These are phyloP conservation scores for Ophiocordyceps camponoti-saundersi DNA, from an alignment of 2,329 filamentous ascomycete genomes.

Conservation along the genomic window DNA sequence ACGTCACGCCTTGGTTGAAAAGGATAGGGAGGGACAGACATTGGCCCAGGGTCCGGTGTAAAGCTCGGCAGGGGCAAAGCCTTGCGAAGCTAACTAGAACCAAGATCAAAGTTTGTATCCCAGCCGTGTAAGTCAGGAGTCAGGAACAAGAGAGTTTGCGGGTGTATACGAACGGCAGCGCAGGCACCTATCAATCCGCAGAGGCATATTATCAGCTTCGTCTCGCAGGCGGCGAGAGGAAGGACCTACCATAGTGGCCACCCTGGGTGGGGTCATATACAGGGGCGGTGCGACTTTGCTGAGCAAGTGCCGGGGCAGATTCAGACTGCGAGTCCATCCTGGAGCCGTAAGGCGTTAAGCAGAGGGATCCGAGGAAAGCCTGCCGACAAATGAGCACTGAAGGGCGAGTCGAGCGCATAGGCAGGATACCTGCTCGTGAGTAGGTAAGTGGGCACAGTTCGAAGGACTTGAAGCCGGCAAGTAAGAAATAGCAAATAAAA, in stretches of 20 bases:
- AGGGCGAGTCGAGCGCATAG: too few relatives aligned
- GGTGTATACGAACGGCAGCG: constrained; percentile 20
- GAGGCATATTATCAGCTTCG: background rate
- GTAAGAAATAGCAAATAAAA: too few relatives aligned
- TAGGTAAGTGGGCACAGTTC: too few relatives aligned
- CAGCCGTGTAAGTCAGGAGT: background rate
- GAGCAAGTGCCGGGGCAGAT: constrained; percentile 13
- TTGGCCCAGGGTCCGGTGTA: constrained; percentile 95
- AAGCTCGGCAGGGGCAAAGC: constrained; percentile 80
- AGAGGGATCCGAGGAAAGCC: too few relatives aligned
- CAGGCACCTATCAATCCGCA: constrained; percentile 22
- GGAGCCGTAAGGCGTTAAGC: constrained; percentile 1
- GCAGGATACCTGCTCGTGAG: too few relatives aligned
- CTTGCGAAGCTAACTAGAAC: constrained; percentile 63
- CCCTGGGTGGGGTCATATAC: constrained; percentile 60
- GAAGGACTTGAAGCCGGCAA: too few relatives aligned
- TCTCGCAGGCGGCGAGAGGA: background rate
- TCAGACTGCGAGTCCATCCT: constrained; percentile 25
- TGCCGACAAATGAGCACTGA: too few relatives aligned
- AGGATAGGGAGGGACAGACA: constrained; percentile 32
- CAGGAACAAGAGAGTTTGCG: too few relatives aligned
- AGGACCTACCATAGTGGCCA: constrained; percentile 55
- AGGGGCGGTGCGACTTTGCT: constrained; percentile 41
- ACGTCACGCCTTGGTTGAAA: background rate
- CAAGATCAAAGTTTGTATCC: constrained; percentile 8